These are phyloP conservation scores for Penicillium frequentans DNA, from an alignment of 2,329 filamentous ascomycete species.

Conservation along the genomic window DNA sequence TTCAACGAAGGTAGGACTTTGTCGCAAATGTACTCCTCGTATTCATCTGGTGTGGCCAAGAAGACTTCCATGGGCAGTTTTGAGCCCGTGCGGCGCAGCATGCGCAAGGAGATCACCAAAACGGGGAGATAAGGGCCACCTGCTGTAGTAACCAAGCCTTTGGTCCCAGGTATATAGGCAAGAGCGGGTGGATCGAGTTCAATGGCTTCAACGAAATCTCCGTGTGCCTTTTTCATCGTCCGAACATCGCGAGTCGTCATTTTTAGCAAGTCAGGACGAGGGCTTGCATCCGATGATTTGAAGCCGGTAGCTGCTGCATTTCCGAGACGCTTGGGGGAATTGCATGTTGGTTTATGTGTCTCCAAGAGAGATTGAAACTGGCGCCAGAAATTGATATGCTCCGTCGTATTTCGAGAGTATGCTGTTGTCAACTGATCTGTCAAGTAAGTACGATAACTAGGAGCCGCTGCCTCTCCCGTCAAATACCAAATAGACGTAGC, in stretches of 20 bases:
- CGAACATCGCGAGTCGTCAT: constrained; percentile 27
- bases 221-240: constrained; percentile 29
- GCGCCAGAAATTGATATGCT: constrained; percentile 28
- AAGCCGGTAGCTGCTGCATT: constrained; percentile 22
- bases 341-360: constrained; percentile 23
- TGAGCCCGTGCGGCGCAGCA: constrained; percentile 22
- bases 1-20: constrained; percentile 42
- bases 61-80: constrained; percentile 20
- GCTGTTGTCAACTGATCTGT: background rate
- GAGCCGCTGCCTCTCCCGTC: background rate
- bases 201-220: constrained; percentile 27
- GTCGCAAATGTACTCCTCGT: constrained; percentile 44
- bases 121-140: constrained; percentile 21
- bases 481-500: constrained; percentile 4
- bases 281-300: constrained; percentile 19
- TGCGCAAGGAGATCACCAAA: constrained; percentile 20
- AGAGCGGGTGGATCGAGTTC: constrained; percentile 21
- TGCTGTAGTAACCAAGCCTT: constrained; percentile 43
- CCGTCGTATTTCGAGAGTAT: background rate
- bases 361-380: constrained; percentile 28
- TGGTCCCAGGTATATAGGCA: constrained; percentile 19
- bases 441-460: background rate
- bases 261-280: constrained; percentile 28
- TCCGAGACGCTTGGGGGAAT: constrained; percentile 19
- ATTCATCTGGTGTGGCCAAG: constrained; percentile 30